Conservation (phyloP, 192 early-diverging fungal species). For the Mortierella antarctica region DNA sequence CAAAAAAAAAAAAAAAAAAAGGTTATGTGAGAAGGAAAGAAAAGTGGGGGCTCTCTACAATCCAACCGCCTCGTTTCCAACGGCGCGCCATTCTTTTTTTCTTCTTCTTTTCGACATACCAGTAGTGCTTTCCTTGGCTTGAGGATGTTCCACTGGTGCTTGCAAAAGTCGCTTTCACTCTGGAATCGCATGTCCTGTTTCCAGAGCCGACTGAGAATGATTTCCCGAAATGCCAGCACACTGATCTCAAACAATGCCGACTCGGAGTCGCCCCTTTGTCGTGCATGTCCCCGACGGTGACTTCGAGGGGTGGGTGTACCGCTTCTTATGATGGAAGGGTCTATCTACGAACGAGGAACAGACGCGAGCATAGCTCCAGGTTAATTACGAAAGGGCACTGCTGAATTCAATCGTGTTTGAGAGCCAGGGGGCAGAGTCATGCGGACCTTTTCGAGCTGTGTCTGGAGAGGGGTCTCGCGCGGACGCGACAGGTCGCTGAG, state of each 20-base stretch:
- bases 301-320: constrained; percentile 20
- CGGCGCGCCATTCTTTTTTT: background rate
- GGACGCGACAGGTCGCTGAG: constrained; percentile 36
- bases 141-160: constrained; percentile 37
- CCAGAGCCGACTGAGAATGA: constrained; percentile 37
- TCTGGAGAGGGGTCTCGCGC: constrained; percentile 19
- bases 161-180: constrained; percentile 47
- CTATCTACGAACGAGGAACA: constrained; percentile 20
- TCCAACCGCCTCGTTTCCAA: background rate
- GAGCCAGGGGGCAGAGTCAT: background rate
- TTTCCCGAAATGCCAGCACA: constrained; percentile 42
- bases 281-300: constrained; percentile 24
- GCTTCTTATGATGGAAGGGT: constrained; percentile 30
- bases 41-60: background rate
- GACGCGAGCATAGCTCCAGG: background rate
- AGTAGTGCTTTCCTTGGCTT: constrained; percentile 15
- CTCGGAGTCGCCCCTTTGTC: constrained; percentile 1
- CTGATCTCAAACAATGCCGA: constrained; percentile 26
- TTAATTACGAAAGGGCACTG: background rate
- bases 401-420: background rate
- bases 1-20: background rate
- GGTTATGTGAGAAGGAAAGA: background rate
- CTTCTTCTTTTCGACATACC: constrained; percentile 6
- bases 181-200: constrained; percentile 27
- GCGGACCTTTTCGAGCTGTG: constrained; percentile 27